Evolutionary conservation across 805 yeast genomes (phyloP).

Genomic region (Lipomyces spencermartinsiae): DNA sequence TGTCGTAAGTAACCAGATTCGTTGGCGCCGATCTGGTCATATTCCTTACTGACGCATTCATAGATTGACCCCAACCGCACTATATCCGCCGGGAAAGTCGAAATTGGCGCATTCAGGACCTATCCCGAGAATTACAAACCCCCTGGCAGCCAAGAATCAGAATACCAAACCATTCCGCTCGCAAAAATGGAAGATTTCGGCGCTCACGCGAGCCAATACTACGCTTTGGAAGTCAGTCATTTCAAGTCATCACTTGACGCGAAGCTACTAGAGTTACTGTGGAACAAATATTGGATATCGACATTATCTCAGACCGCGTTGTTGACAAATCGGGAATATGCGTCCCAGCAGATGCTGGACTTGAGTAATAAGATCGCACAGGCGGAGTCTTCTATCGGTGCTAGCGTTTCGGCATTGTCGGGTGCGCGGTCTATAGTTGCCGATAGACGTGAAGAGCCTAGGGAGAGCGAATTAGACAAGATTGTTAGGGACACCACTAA

Average conservation of each 20-base stretch:
- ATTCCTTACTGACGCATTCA: background rate
- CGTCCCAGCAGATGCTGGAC: conserved; percentile 43
- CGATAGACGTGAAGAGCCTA: conserved; percentile 10
- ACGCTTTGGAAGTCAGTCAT: conserved; percentile 66
- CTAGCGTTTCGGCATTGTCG: conserved; percentile 12
- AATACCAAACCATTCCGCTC: conserved; percentile 50
- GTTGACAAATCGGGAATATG: conserved; percentile 41
- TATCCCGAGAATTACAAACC: conserved; percentile 51
- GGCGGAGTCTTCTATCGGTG: conserved; percentile 23
- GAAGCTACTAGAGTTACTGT: conserved; percentile 52
- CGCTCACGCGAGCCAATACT: conserved; percentile 70
- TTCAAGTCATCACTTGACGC: conserved; percentile 62
- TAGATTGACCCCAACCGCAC: conserved; percentile 77
- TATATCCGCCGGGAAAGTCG: conserved; percentile 65
- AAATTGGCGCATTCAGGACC: conserved; percentile 89
- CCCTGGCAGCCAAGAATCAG: conserved; percentile 28
- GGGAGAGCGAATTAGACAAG: conserved; percentile 32
- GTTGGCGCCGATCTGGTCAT: background rate
- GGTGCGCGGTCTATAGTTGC: conserved; percentile 11
- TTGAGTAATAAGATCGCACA: conserved; percentile 40
- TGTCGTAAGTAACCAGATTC: conserved; percentile 52
- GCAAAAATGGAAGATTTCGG: conserved; percentile 71
- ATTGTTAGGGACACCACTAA: conserved; percentile 34
- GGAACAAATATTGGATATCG: conserved; percentile 57
- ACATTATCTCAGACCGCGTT: conserved; percentile 47